phyloP scores from a whole-genome alignment of 768 basidiomycete genomes.

The Rhizopogon roseolus region DNA sequence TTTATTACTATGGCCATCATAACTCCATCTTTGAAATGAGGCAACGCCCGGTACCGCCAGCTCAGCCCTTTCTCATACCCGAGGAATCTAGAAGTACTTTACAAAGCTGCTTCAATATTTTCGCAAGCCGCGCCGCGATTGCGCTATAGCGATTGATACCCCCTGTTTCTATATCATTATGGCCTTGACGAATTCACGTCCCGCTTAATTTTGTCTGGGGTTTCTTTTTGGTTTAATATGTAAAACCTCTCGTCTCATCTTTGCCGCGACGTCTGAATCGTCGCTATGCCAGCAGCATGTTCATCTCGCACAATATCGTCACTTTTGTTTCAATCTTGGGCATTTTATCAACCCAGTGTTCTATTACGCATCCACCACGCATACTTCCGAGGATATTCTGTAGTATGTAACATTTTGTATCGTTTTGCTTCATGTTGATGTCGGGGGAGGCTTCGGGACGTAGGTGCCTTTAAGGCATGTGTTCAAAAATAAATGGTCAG shows the following conservation, averaged over 20 bases:
- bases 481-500: no score
- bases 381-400: neutral
- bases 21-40: neutral
- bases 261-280: neutral
- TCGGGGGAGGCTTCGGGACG: neutral
- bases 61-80: neutral
- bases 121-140: neutral
- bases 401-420: constrained; percentile 1
- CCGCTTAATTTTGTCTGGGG: neutral
- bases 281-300: neutral
- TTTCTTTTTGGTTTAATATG: neutral
- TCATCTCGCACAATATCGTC: neutral
- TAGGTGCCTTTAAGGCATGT: neutral
- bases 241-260: neutral
- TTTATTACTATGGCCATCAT: neutral
- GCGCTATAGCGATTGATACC: neutral
- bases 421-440: neutral
- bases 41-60: neutral
- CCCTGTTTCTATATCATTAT: neutral
- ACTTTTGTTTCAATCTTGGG: neutral
- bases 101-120: neutral
- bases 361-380: neutral
- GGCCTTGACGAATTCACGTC: neutral
- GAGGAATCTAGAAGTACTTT: neutral
- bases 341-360: neutral